Conservation (phyloP, 73 alveolate genomes). For the Paramecium bursaria region DNA sequence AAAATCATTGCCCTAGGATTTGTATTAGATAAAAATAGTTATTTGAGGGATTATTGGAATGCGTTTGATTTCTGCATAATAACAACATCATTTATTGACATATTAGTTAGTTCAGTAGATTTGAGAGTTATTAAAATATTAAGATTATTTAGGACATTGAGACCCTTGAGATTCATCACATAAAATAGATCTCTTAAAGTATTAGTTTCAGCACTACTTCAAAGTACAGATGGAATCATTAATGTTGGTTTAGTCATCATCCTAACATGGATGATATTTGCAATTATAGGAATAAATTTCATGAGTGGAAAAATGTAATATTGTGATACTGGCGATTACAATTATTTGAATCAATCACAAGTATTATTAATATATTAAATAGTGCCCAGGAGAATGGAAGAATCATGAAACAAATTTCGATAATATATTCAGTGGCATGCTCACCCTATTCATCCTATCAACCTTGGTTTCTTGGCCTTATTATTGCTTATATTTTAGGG, state of each 20-base stretch:
- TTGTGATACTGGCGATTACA: slow-evolving; percentile 52
- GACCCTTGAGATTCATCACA: slow-evolving; percentile 92
- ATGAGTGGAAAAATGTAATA: slow-evolving; percentile 60
- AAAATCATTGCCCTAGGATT: slow-evolving; percentile 93
- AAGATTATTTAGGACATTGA: slow-evolving; percentile 88
- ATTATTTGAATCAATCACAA: slow-evolving; percentile 3
- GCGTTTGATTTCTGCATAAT: slow-evolving; percentile 93
- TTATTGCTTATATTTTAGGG: slow-evolving; percentile 31
- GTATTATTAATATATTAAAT: slow-evolving; percentile 7
- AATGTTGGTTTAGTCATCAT: slow-evolving; percentile 84
- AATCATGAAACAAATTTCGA: slow-evolving; percentile 61
- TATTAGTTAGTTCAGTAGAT: slow-evolving; percentile 75
- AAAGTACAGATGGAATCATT: slow-evolving; percentile 86
- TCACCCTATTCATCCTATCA: slow-evolving; percentile 42
- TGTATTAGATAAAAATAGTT: slow-evolving; percentile 82
- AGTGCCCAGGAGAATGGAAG: slow-evolving; percentile 55
- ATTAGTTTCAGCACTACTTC: slow-evolving; percentile 88
- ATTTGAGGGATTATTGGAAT: slow-evolving; percentile 95
- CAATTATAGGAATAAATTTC: slow-evolving; percentile 62
- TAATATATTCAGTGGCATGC: slow-evolving; percentile 60
- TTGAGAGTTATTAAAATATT: slow-evolving; percentile 80
- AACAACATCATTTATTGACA: slow-evolving; percentile 85
- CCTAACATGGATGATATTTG: slow-evolving; percentile 72
- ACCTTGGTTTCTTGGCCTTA: slow-evolving; percentile 65
- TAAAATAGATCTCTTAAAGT: slow-evolving; percentile 88